A percentile compares a stretch with the other conserved stretches of the same genome.
Evolutionary conservation across 1,284 basidiomycete genomes (phyloP).

Genomic region (Mycena sp.): DNA sequence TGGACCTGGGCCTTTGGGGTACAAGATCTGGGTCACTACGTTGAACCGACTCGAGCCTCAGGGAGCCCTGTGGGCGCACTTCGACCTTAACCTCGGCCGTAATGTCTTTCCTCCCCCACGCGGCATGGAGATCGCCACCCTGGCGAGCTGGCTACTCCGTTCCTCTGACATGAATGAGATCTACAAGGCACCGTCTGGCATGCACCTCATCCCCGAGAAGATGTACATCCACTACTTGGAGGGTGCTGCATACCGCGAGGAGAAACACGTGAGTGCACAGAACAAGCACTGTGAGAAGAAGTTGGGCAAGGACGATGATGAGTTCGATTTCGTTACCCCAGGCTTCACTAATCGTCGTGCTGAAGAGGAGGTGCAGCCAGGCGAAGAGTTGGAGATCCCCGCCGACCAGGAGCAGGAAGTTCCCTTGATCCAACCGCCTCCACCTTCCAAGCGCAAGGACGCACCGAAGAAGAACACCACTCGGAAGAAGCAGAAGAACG

Average conservation of each 20-base stretch:
- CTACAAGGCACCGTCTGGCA: neutral
- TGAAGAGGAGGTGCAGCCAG: no score
- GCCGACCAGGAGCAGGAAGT: no score
- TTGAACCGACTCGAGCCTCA: no score
- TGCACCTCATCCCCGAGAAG: neutral
- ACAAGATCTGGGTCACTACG: neutral
- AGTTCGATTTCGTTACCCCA: no score
- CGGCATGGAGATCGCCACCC: neutral
- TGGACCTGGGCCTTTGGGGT: neutral
- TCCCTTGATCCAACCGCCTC: no score
- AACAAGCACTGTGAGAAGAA: no score
- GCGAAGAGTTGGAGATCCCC: no score
- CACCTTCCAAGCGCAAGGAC: no score
- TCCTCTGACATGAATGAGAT: neutral
- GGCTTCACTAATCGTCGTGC: no score
- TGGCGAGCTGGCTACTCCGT: neutral
- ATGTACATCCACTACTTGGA: neutral
- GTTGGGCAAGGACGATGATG: no score
- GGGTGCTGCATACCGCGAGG: neutral
- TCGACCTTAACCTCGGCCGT: neutral
- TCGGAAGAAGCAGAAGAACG: no score
- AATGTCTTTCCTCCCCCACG: neutral
- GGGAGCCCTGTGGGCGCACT: neutral
- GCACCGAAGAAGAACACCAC: no score
- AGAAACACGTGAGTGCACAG: neutral